These are phyloP conservation scores for Alternaria hordeiaustralica DNA, from an alignment of 2,329 filamentous ascomycete genomes.

Conservation along the genomic window DNA sequence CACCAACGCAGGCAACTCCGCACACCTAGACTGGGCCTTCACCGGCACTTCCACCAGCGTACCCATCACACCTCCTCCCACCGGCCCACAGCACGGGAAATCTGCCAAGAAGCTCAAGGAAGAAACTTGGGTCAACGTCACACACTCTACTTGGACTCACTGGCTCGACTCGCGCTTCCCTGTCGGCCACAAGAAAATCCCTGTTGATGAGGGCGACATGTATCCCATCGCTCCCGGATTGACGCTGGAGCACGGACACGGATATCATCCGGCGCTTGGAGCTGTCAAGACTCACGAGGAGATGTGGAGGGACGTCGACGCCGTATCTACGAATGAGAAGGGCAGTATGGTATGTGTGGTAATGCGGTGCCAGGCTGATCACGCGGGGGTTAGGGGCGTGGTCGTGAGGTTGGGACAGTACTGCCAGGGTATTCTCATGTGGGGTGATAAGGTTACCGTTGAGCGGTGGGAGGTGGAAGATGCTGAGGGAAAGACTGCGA, in stretches of 20 bases:
- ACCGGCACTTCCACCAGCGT: slow-evolving; percentile 57
- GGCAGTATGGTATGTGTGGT: slow-evolving; percentile 46
- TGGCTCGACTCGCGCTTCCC: slow-evolving; percentile 64
- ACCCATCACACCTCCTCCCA: neutral
- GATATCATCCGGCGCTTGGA: slow-evolving; percentile 65
- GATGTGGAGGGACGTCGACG: slow-evolving; percentile 63
- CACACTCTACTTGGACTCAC: slow-evolving; percentile 60
- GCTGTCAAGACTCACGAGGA: slow-evolving; percentile 67
- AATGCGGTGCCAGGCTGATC: slow-evolving; percentile 47
- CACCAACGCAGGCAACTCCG: slow-evolving; percentile 27
- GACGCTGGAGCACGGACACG: slow-evolving; percentile 62
- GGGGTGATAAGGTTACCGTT: slow-evolving; percentile 52
- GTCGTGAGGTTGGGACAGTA: slow-evolving; percentile 62
- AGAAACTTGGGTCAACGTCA: slow-evolving; percentile 12
- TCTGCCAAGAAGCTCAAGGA: neutral
- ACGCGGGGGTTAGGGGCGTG: slow-evolving; percentile 54
- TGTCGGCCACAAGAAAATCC: slow-evolving; percentile 38
- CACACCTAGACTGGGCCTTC: slow-evolving; percentile 69
- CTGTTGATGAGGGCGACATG: slow-evolving; percentile 64
- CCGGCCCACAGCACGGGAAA: neutral
- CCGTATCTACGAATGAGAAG: slow-evolving; percentile 25
- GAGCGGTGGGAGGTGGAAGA: slow-evolving; percentile 62
- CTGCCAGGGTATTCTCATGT: slow-evolving; percentile 63
- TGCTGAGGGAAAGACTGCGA: neutral
- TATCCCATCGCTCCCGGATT: slow-evolving; percentile 43